Percentiles rank a stretch among this genome's conserved stretches.
phyloP scores from a whole-genome alignment of 805 yeast species.

The Lipomyces starkeyi region DNA sequence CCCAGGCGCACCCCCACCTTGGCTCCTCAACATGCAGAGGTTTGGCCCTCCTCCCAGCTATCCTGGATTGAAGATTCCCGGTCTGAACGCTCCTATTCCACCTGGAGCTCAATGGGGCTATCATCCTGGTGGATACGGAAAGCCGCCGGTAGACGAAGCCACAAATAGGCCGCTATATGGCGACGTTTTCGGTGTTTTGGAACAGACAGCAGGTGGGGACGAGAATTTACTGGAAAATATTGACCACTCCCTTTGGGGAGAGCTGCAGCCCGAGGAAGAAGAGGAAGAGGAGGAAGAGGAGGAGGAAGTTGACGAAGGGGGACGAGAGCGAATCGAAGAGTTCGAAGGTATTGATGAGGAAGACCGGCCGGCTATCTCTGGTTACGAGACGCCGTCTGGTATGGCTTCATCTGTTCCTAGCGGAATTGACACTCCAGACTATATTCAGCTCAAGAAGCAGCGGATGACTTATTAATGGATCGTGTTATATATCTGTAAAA shows the following conservation, averaged over 20 bases:
- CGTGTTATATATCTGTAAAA: background rate
- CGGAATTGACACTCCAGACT: constrained; percentile 19
- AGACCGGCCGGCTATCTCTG: constrained; percentile 40
- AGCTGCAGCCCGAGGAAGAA: constrained; percentile 45
- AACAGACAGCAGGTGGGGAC: constrained; percentile 20
- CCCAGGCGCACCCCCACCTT: constrained; percentile 70
- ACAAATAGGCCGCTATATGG: constrained; percentile 47
- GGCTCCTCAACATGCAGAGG: constrained; percentile 72
- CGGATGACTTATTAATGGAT: constrained; percentile 5
- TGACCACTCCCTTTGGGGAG: constrained; percentile 48
- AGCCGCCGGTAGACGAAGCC: constrained; percentile 47
- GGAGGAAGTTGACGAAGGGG: constrained; percentile 46
- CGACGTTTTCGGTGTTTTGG: constrained; percentile 43
- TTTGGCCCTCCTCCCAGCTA: constrained; percentile 87
- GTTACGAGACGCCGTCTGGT: constrained; percentile 40
- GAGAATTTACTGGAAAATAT: constrained; percentile 35
- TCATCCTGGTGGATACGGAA: constrained; percentile 51
- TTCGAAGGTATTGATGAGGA: constrained; percentile 29
- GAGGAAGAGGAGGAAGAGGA: constrained; percentile 46
- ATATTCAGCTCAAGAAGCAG: constrained; percentile 27
- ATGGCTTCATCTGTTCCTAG: constrained; percentile 12
- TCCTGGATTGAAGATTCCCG: constrained; percentile 65
- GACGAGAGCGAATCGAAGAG: constrained; percentile 43
- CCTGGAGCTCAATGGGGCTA: constrained; percentile 50
- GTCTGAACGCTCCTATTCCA: constrained; percentile 53